Percentiles rank a stretch among this genome's conserved stretches.
Evolutionary conservation across 169 alveolate species (phyloP).

Genomic region (Theileria orientalis): DNA sequence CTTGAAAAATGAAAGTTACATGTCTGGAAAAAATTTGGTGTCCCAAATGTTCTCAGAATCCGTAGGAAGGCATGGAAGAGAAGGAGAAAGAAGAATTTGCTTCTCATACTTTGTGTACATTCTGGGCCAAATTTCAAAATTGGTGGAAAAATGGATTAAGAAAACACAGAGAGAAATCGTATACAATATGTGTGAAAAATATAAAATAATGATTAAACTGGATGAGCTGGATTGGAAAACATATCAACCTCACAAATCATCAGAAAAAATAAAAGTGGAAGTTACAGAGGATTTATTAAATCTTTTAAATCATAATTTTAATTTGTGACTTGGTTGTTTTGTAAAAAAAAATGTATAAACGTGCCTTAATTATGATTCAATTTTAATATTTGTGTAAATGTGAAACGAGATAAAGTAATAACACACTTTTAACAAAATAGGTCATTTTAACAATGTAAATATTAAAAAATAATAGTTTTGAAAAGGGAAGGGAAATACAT

Average conservation of each 20-base stretch:
- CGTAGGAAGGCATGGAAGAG: constrained; percentile 44
- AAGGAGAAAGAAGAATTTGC: constrained; percentile 49
- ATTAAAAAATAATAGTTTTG: background rate
- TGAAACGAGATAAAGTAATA: background rate
- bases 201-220: background rate
- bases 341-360: too few relatives aligned
- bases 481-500: background rate
- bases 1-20: constrained; percentile 1
- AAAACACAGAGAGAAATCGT: constrained; percentile 53
- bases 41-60: constrained; percentile 6
- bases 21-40: background rate
- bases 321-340: background rate
- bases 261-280: constrained; percentile 41
- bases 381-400: background rate
- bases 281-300: constrained; percentile 18
- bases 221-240: background rate
- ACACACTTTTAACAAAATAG: background rate
- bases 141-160: constrained; percentile 47
- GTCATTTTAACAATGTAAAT: background rate
- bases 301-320: background rate
- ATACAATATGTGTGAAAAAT: constrained; percentile 21
- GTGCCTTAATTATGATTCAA: background rate
- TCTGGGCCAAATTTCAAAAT: constrained; percentile 48
- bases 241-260: constrained; percentile 43
- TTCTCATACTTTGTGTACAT: constrained; percentile 39